Evolutionary conservation across 2,329 filamentous ascomycete genomes (phyloP), one percentile per base, ranked within the genome.

Genomic region (Acephala macrosclerotiorum): DNA sequence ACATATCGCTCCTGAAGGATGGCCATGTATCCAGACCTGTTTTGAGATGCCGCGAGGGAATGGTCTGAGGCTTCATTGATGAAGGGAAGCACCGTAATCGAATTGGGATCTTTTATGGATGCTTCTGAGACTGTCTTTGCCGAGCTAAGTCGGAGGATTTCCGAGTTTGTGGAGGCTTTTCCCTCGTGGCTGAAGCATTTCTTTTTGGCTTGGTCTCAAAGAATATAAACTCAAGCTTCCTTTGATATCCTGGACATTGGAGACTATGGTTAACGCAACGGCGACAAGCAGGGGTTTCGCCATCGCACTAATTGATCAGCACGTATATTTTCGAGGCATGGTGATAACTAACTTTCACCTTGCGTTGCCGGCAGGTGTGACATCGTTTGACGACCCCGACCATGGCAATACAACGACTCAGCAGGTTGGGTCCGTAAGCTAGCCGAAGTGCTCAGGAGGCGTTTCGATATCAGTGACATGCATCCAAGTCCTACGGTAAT

Each of bases 221-320:
- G 38, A 45, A 56, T 3, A 64, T 36, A 47, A 61, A 58, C 35
- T 61, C 59, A 16, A 65, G 40, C n/a, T 61, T 59, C 42, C 57
- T 55, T 36, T 58, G 47, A 53, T 69, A 69, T 1, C 64, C 62
- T 6, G 47, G 40, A n/a, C 67, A 69, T 47, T 53, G 14, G 14
- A 58, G 14, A 11, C 63, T 60, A 42, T 18, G 49, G 22, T 64
- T 57, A 12, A 59, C 42, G 42, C 67, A 69, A n/a, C 64, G 47
- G 7, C 25, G 59, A 33, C 67, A 69, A 18, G 62, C 59, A 12
- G 67, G 67, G 7, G 55, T 45, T 14, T 38, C 25, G 14, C 59
- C 67, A 63, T 65, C 67, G 58, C 67, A 69, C 67, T 69, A 38
- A 26, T 51, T 40, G 8, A 29, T 57, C 14, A 63, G 38, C 22